Evolutionary conservation across 305 asterid genomes (phyloP).

Genomic region (Solanum hybrid): DNA sequence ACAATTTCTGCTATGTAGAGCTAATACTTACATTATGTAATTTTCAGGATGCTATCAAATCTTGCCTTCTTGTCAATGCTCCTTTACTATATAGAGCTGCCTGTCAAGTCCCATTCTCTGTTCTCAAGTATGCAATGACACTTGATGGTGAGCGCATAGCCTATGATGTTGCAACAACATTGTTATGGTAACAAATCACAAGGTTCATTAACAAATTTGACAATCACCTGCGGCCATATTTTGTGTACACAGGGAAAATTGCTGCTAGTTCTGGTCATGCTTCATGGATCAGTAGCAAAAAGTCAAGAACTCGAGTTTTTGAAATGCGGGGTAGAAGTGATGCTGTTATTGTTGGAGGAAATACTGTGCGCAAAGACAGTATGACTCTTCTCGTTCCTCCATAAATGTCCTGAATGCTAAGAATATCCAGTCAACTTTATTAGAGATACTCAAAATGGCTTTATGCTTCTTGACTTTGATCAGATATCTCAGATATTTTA

Average conservation of each 20-base stretch:
- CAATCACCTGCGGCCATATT: neutral
- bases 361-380: constrained; percentile 96
- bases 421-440: neutral
- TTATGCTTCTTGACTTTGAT: constrained; percentile 4
- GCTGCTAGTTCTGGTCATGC: constrained; percentile 97
- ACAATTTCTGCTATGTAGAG: neutral
- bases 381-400: constrained; percentile 34
- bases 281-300: constrained; percentile 91
- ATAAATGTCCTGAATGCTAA: neutral
- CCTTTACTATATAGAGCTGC: constrained; percentile 94
- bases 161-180: neutral
- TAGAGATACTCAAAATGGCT: neutral
- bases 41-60: constrained; percentile 66
- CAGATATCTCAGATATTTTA: constrained; percentile 16
- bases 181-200: neutral
- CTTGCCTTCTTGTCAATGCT: constrained; percentile 89
- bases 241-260: constrained; percentile 58
- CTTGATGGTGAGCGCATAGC: constrained; percentile 75
- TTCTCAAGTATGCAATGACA: constrained; percentile 96
- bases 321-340: constrained; percentile 95
- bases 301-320: constrained; percentile 71
- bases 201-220: neutral
- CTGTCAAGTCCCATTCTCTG: constrained; percentile 78
- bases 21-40: neutral
- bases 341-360: constrained; percentile 98